These are phyloP conservation scores for Microthlaspi erraticum DNA, from an alignment of 345 rosid genomes.

Conservation along the genomic window DNA sequence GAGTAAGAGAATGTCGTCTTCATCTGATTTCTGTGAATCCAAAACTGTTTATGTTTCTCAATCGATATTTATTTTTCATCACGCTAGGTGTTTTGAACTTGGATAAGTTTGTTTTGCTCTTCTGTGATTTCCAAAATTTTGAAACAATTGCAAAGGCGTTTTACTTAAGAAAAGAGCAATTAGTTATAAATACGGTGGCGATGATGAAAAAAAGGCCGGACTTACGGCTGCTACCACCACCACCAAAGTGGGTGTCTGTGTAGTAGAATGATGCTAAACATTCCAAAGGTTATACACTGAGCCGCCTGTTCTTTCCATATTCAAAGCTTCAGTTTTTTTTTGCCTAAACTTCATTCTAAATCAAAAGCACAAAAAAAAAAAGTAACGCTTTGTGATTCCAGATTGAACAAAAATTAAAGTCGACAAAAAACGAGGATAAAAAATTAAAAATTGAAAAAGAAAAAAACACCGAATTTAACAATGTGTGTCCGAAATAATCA, in stretches of 20 bases:
- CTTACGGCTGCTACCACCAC: constrained; percentile 45
- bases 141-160: neutral
- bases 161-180: neutral
- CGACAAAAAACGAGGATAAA: too few relatives aligned
- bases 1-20: constrained; percentile 14
- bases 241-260: constrained; percentile 2
- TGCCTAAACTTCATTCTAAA: neutral
- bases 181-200: constrained; percentile 23
- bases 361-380: neutral
- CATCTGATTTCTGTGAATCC: neutral
- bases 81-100: too few relatives aligned
- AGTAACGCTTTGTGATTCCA: neutral
- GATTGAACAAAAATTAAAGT: neutral
- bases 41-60: neutral
- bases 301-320: constrained; percentile 23
- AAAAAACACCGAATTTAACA: too few relatives aligned
- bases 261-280: constrained; percentile 46
- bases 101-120: too few relatives aligned
- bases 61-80: too few relatives aligned
- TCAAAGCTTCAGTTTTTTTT: neutral
- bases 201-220: constrained; percentile 50
- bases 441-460: too few relatives aligned
- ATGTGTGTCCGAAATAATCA: too few relatives aligned
- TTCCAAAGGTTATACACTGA: constrained; percentile 43
- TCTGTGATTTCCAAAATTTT: neutral